A percentile compares a stretch with the other conserved stretches of the same genome.
Evolutionary conservation across 768 basidiomycete genomes (phyloP).

Genomic region (Arthromyces matolae): DNA sequence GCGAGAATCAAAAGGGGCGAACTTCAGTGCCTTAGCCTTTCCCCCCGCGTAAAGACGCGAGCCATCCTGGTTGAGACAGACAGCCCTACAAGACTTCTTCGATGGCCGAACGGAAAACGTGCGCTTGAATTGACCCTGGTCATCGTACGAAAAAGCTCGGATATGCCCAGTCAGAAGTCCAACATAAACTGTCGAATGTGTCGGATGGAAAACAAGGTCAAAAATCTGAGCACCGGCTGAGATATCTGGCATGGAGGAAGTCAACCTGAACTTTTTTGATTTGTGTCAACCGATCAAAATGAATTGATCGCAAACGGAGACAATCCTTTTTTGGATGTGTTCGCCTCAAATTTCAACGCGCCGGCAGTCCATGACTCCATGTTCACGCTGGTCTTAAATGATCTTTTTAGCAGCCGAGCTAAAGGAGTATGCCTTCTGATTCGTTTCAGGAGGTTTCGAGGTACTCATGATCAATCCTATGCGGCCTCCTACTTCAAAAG

Average conservation of each 20-base stretch:
- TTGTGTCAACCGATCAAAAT: too few species aligned
- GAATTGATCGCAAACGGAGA: too few species aligned
- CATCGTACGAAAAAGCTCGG: conserved; percentile 78
- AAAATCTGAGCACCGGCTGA: conserved; percentile 77
- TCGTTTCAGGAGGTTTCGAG: too few species aligned
- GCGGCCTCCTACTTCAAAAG: too few species aligned
- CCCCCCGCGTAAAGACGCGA: conserved; percentile 71
- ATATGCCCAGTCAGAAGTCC: conserved; percentile 81
- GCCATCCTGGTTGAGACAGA: conserved; percentile 68
- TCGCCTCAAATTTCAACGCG: too few species aligned
- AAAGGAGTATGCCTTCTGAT: too few species aligned
- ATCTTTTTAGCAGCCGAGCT: too few species aligned
- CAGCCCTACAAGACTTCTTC: conserved; percentile 78
- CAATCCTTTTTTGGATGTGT: too few species aligned
- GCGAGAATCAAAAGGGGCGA: too few species aligned
- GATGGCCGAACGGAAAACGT: conserved; percentile 68
- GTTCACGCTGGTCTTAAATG: too few species aligned
- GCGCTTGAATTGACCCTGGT: conserved; percentile 54
- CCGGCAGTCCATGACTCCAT: too few species aligned
- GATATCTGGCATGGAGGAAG: conserved; percentile 51
- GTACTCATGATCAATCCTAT: too few species aligned
- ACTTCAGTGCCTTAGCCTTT: conserved; percentile 80
- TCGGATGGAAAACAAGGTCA: conserved; percentile 86
- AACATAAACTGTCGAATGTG: conserved; percentile 62
- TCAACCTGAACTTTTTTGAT: not conserved